Evolutionary conservation across 441 rosid genomes (phyloP).

Genomic region (Eutrema salsugineum): DNA sequence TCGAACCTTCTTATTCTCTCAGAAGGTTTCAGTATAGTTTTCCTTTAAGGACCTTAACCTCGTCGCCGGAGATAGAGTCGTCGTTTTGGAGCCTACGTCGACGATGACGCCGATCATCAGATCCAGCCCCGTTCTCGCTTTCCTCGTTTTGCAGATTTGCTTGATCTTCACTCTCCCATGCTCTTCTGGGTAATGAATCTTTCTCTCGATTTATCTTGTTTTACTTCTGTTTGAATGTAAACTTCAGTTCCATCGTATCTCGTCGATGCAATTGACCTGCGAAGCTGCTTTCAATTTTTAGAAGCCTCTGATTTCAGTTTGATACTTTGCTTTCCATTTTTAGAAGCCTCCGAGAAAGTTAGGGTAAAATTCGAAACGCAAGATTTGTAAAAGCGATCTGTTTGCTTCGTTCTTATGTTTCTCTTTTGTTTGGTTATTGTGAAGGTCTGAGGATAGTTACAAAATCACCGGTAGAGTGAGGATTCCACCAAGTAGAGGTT

Average conservation of each 20-base stretch:
- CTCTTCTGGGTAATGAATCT: neutral
- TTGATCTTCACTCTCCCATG: neutral
- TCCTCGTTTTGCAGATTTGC: neutral
- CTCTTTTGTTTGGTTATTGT: neutral
- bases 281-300: no score
- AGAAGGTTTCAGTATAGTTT: no score
- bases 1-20: no score
- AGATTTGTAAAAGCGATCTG: neutral
- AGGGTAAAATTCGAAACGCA: neutral
- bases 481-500: constrained; percentile 46
- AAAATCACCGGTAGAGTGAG: constrained; percentile 67
- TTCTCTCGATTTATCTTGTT: neutral
- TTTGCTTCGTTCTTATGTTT: neutral
- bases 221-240: neutral
- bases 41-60: no score
- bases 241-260: neutral
- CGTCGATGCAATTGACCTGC: no score
- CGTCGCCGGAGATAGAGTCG: no score
- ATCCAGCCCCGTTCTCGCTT: neutral
- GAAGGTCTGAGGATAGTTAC: constrained; percentile 64
- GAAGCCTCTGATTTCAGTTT: constrained; percentile 1
- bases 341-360: neutral
- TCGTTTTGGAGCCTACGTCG: neutral
- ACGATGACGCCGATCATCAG: constrained; percentile 5
- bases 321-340: neutral